Evolutionary conservation across 2,329 filamentous ascomycete species (phyloP).

Genomic region (Colletotrichum spaethianum): DNA sequence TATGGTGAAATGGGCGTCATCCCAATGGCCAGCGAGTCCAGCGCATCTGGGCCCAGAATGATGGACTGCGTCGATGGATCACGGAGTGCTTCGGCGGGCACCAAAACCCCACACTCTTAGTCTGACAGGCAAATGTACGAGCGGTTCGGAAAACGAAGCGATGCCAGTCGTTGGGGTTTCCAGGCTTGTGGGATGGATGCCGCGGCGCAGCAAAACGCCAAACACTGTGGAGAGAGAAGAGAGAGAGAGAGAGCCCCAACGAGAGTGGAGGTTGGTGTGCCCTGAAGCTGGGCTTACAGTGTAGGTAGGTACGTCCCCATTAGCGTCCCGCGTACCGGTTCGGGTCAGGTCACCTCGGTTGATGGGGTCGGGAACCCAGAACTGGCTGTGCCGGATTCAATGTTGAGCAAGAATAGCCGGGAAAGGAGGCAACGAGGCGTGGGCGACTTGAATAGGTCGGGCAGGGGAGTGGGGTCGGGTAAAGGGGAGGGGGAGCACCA

Average conservation of each 20-base stretch:
- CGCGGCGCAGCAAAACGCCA: slow-evolving; percentile 16
- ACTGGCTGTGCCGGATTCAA: background rate
- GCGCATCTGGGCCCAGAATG: background rate
- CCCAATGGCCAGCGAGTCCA: slow-evolving; percentile 27
- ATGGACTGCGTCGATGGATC: background rate
- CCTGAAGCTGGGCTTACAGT: too few relatives aligned
- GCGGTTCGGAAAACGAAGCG: slow-evolving; percentile 1
- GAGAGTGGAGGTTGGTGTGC: slow-evolving; percentile 10
- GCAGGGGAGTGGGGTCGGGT: slow-evolving; percentile 7
- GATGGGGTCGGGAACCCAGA: background rate
- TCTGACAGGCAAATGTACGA: slow-evolving; percentile 17
- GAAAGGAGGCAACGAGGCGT: slow-evolving; percentile 16
- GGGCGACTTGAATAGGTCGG: slow-evolving; percentile 3
- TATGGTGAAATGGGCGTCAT: slow-evolving; percentile 28
- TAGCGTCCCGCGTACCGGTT: slow-evolving; percentile 22
- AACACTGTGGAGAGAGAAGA: background rate
- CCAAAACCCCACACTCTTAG: slow-evolving; percentile 19
- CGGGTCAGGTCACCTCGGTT: slow-evolving; percentile 27
- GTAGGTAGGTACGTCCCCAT: too few relatives aligned
- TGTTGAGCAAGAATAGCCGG: slow-evolving; percentile 31
- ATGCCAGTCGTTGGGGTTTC: slow-evolving; percentile 23
- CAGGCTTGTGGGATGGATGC: slow-evolving; percentile 31
- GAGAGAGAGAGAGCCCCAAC: slow-evolving; percentile 17
- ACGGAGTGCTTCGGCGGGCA: background rate
- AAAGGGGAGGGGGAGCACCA: background rate